Conservation (phyloP, 306 rosid species). For the Acacia melanoxylon region DNA sequence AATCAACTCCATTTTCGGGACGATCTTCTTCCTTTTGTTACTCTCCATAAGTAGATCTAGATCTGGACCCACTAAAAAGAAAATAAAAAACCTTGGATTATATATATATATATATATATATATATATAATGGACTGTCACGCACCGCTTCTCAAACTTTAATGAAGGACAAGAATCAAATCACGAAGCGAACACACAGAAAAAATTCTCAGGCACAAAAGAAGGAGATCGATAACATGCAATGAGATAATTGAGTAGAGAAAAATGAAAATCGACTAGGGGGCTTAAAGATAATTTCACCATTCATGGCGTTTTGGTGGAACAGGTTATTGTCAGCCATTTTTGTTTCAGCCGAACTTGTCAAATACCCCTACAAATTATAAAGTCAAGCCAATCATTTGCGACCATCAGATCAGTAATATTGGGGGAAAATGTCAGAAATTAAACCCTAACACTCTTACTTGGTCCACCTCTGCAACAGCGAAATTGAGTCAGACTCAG, state of each 20-base stretch:
- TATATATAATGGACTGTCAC: neutral
- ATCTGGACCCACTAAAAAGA: neutral
- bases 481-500: conserved; percentile 1
- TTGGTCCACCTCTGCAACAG: neutral
- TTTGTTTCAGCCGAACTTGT: neutral
- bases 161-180: neutral
- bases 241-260: neutral
- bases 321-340: neutral
- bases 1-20: neutral
- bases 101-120: neutral
- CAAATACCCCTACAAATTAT: neutral
- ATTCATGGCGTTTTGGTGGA: neutral
- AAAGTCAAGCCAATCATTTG: neutral
- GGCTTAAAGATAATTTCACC: neutral
- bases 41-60: neutral
- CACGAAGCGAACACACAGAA: neutral
- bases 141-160: neutral
- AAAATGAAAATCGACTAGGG: neutral
- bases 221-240: neutral
- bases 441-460: neutral
- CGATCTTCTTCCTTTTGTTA: neutral
- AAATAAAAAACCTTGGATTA: neutral
- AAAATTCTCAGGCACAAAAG: neutral
- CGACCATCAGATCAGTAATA: neutral
- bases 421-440: neutral